These are phyloP conservation scores for Saccharomycopsis fodiens DNA, from an alignment of 805 yeast species.

Conservation along the genomic window DNA sequence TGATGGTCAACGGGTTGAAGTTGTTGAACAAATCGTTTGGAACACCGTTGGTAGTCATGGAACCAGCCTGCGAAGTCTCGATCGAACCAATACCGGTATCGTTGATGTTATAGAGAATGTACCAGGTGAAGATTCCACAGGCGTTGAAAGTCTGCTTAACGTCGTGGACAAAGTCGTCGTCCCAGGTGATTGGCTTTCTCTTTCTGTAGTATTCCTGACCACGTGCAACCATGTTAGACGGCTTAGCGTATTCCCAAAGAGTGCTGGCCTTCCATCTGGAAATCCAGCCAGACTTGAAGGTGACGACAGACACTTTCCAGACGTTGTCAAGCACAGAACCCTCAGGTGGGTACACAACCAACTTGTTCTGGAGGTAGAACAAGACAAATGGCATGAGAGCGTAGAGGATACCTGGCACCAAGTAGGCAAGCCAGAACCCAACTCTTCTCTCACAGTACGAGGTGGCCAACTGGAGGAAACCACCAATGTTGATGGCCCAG, in stretches of 20 bases:
- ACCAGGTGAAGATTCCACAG: conserved; percentile 29
- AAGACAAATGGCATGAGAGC: conserved; percentile 44
- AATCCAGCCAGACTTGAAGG: conserved; percentile 37
- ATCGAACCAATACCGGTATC: conserved; percentile 24
- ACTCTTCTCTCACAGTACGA: conserved; percentile 43
- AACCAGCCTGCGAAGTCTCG: conserved; percentile 45
- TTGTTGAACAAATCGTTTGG: conserved; percentile 47
- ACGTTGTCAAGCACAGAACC: conserved; percentile 43
- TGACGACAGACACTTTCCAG: conserved; percentile 33
- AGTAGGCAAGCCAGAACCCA: conserved; percentile 49
- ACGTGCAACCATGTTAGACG: conserved; percentile 36
- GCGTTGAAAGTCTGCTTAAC: conserved; percentile 56
- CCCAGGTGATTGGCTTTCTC: conserved; percentile 31
- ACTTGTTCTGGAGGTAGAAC: conserved; percentile 25
- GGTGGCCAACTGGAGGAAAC: conserved; percentile 45
- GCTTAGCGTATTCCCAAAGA: conserved; percentile 46
- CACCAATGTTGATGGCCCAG: conserved; percentile 50
- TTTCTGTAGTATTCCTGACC: conserved; percentile 30
- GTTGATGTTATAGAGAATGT: conserved; percentile 11
- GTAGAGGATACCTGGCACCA: conserved; percentile 44
- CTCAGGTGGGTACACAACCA: conserved; percentile 26
- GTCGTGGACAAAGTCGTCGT: conserved; percentile 53
- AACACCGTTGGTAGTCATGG: conserved; percentile 39
- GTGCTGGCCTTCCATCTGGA: conserved; percentile 32
- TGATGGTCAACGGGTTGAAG: conserved; percentile 48